phyloP scores from a whole-genome alignment of 2,329 filamentous ascomycete genomes.

The Fusarium dimerum region DNA sequence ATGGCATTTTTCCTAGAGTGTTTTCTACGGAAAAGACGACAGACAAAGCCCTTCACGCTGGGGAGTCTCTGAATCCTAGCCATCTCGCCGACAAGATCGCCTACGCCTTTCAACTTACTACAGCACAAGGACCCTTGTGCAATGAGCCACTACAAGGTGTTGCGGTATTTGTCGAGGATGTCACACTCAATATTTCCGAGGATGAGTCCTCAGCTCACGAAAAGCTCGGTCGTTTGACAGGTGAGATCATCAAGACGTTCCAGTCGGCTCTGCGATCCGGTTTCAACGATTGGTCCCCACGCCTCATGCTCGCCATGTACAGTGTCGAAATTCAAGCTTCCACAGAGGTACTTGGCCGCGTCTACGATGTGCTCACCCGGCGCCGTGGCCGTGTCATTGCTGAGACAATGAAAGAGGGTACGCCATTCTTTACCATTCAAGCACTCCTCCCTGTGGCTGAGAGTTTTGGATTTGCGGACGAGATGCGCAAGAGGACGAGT shows the following conservation, averaged over 20 bases:
- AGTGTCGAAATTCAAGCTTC: slow-evolving; percentile 96
- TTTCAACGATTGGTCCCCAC: slow-evolving; percentile 93
- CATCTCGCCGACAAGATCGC: slow-evolving; percentile 88
- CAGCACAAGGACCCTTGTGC: slow-evolving; percentile 85
- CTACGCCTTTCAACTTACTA: slow-evolving; percentile 93
- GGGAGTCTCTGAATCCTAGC: slow-evolving; percentile 56
- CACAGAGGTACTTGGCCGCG: slow-evolving; percentile 90
- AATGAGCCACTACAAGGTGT: slow-evolving; percentile 91
- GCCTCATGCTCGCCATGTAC: slow-evolving; percentile 97
- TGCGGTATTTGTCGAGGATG: slow-evolving; percentile 84
- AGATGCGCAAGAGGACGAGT: slow-evolving; percentile 92
- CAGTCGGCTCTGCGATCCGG: slow-evolving; percentile 80
- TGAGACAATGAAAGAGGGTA: slow-evolving; percentile 91
- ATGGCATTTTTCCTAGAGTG: slow-evolving; percentile 71
- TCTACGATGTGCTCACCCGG: slow-evolving; percentile 97
- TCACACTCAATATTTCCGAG: slow-evolving; percentile 60
- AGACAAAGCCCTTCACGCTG: slow-evolving; percentile 40
- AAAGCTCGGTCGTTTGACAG: slow-evolving; percentile 77
- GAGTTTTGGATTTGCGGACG: slow-evolving; percentile 93
- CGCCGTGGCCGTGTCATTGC: slow-evolving; percentile 86
- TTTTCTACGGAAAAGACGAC: slow-evolving; percentile 46
- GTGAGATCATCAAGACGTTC: slow-evolving; percentile 88
- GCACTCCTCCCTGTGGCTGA: slow-evolving; percentile 88
- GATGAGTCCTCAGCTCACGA: slow-evolving; percentile 62
- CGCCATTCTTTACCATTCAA: slow-evolving; percentile 92